These are phyloP conservation scores for Leccinum variicolor DNA, from an alignment of 768 basidiomycete species.

Conservation along the genomic window DNA sequence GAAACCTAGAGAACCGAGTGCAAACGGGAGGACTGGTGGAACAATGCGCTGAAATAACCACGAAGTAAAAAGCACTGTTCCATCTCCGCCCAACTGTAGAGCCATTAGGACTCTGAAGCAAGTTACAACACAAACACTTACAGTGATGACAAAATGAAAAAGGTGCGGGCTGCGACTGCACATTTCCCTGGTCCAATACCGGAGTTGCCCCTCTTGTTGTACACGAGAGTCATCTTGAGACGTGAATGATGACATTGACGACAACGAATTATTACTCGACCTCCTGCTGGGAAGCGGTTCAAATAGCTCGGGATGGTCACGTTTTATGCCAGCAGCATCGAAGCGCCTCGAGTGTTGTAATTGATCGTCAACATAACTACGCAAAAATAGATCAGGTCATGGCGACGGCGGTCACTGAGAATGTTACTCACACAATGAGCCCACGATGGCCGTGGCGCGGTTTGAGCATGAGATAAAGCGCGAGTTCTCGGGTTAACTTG, in stretches of 20 bases:
- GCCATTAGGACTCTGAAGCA: conserved; percentile 10
- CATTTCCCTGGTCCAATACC: conserved; percentile 98
- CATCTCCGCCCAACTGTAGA: conserved; percentile 90
- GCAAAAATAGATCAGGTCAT: conserved; percentile 14
- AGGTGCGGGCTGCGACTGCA: conserved; percentile 86
- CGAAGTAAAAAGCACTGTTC: conserved; percentile 97
- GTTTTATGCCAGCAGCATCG: conserved; percentile 85
- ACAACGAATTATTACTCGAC: conserved; percentile 59
- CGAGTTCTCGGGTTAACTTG: conserved; percentile 89
- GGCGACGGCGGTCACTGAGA: conserved; percentile 2
- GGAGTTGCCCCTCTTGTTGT: conserved; percentile 80
- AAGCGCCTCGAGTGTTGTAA: conserved; percentile 87
- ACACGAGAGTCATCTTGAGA: conserved; percentile 37
- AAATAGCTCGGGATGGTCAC: conserved; percentile 87
- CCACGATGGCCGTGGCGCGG: conserved; percentile 67
- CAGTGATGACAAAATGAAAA: conserved; percentile 97
- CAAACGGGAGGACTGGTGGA: conserved; percentile 97
- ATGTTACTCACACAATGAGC: conserved; percentile 71
- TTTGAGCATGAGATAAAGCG: conserved; percentile 93
- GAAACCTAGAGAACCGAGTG: conserved; percentile 95
- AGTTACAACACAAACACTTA: conserved; percentile 38
- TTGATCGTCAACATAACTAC: conserved; percentile 92
- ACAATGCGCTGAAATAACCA: conserved; percentile 99
- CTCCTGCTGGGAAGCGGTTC: conserved; percentile 72
- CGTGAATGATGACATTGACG: conserved; percentile 48